These are phyloP conservation scores for Xylariales sp. DNA, from an alignment of 2,329 filamentous ascomycete species.

Conservation along the genomic window DNA sequence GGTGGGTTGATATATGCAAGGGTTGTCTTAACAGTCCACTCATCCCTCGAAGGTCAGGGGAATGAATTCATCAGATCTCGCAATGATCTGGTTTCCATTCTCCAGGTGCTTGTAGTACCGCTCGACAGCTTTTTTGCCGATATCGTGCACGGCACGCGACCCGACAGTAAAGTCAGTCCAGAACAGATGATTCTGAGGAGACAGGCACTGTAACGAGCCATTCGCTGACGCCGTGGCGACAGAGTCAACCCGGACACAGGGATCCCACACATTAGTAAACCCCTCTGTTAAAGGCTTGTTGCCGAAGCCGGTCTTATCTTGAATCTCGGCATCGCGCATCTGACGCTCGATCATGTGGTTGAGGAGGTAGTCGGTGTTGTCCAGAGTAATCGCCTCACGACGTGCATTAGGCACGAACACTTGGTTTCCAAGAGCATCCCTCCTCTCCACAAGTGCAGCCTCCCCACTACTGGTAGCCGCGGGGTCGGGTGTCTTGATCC, in stretches of 20 bases:
- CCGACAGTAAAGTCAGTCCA: slow-evolving; percentile 45
- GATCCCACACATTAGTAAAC: slow-evolving; percentile 37
- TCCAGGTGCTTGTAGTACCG: slow-evolving; percentile 14
- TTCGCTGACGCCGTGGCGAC: not conserved
- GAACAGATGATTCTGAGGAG: slow-evolving; percentile 45
- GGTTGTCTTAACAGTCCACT: no score
- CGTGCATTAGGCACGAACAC: slow-evolving; percentile 24
- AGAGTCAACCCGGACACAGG: slow-evolving; percentile 30
- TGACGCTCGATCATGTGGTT: slow-evolving; percentile 44
- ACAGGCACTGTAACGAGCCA: slow-evolving; percentile 27
- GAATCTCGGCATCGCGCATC: slow-evolving; percentile 35
- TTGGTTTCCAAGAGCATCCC: slow-evolving; percentile 19
- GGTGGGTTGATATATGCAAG: no score
- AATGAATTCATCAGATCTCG: no score
- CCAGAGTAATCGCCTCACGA: slow-evolving; percentile 38
- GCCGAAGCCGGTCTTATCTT: slow-evolving; percentile 40
- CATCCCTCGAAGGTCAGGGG: no score
- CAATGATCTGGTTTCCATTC: slow-evolving; percentile 9
- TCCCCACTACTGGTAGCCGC: slow-evolving; percentile 10
- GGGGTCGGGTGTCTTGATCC: slow-evolving; percentile 31
- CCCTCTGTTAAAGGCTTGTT: slow-evolving; percentile 24
- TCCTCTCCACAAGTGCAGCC: slow-evolving; percentile 9
- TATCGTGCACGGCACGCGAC: slow-evolving; percentile 25
- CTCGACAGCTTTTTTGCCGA: slow-evolving; percentile 24
- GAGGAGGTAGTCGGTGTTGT: slow-evolving; percentile 34